Evolutionary conservation across 2,329 filamentous ascomycete species (phyloP).

Genomic region (Fusarium irregulare): DNA sequence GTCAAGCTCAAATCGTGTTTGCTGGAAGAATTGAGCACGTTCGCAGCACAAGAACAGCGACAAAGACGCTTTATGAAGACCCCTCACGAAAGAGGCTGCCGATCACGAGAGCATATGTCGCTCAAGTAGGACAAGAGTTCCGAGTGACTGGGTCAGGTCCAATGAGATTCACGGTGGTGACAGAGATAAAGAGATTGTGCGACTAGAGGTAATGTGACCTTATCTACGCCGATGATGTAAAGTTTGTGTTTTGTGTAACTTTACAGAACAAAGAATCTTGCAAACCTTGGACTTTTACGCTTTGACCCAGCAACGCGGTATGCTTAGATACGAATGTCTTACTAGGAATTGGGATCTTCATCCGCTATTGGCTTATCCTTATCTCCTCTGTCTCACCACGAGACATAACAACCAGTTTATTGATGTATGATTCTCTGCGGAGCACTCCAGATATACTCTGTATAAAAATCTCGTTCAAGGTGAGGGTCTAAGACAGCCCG

Average conservation of each 20-base stretch:
- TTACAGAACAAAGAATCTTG: neutral
- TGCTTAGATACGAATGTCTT: neutral
- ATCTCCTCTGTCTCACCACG: fast-evolving
- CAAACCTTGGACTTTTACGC: neutral
- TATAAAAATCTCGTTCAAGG: neutral
- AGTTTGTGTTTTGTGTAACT: neutral
- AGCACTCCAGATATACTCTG: neutral
- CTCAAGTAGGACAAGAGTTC: neutral
- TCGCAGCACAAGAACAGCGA: fast-evolving
- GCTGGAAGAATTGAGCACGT: neutral
- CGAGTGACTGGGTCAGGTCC: neutral
- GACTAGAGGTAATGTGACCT: neutral
- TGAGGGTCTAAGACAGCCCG: neutral
- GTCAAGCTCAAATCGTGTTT: neutral
- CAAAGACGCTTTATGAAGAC: neutral
- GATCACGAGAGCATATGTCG: neutral
- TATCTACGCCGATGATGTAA: neutral
- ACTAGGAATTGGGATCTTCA: neutral
- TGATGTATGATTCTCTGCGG: neutral
- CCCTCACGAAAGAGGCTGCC: neutral
- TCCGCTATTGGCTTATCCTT: neutral
- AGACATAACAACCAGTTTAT: neutral
- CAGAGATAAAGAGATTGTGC: conserved; percentile 1
- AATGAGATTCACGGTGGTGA: neutral
- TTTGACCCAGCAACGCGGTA: neutral